phyloP scores from a whole-genome alignment of 2,329 filamentous ascomycete species.

The Leptosphaerulina australis region DNA sequence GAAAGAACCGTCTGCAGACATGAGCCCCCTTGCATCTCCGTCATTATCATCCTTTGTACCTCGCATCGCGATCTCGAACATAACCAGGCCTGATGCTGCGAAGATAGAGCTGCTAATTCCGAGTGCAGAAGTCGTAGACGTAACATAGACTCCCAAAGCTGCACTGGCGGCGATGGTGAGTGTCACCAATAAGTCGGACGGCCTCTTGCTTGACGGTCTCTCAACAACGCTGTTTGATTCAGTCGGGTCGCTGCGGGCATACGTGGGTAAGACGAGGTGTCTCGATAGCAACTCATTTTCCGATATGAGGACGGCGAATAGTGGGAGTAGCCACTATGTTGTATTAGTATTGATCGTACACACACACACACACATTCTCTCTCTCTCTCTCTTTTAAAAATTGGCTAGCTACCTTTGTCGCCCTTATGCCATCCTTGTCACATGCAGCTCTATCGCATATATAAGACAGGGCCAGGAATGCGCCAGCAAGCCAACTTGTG shows the following conservation, averaged over 20 bases:
- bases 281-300: constrained; percentile 36
- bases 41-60: constrained; percentile 32
- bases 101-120: constrained; percentile 53
- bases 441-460: constrained; percentile 54
- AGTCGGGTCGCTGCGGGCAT: constrained; percentile 28
- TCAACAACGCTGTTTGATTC: constrained; percentile 21
- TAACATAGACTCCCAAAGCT: constrained; percentile 44
- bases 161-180: constrained; percentile 46
- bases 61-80: constrained; percentile 48
- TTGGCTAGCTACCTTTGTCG: constrained; percentile 50
- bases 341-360: too few relatives aligned
- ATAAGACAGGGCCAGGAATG: constrained; percentile 50
- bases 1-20: constrained; percentile 46
- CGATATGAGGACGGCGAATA: constrained; percentile 40
- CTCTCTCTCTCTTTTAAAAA: not conserved
- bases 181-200: constrained; percentile 41
- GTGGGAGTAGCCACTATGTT: constrained; percentile 44
- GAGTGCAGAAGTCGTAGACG: constrained; percentile 46
- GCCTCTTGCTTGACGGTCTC: constrained; percentile 28
- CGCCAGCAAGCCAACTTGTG: constrained; percentile 50
- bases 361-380: too few relatives aligned
- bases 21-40: constrained; percentile 35
- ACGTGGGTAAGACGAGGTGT: constrained; percentile 32
- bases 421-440: constrained; percentile 53
- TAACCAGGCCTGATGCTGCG: constrained; percentile 48